Base-by-base conservation (phyloP, 1,139 yeast species). In the Candida albicans region DNA sequence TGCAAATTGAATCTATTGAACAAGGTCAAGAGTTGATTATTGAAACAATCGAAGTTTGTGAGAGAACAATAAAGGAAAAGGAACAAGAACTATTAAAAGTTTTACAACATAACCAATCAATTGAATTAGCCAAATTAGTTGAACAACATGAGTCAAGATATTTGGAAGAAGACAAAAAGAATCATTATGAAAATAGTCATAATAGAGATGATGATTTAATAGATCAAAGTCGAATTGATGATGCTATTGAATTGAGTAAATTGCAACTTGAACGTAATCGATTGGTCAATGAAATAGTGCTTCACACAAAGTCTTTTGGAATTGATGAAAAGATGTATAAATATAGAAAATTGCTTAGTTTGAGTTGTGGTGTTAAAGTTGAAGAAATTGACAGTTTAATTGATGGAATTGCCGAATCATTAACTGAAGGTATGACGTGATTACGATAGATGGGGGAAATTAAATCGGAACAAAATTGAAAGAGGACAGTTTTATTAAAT, bases 261-360 rank as follows among this genome's bases (percentile, higher is more conserved):
- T 59, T 81, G 40, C 91, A 84, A 59, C 54, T 79, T 33, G 65
- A 72, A 45, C 69, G 88, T 53, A 65, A 73, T 29, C 62, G 66
- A 28, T 61, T 75, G 43, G 70, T 82, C 35, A 56, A 59, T 30
- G 56, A 63, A 25, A 67, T 80, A 29, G 60, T 72, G 8, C 51
- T 61, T 6, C 62, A 69, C 22, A 64, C 75, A 40, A 69, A 63
- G 45, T 53, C 54, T 45, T 70, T 61, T 53, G 77, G 77, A 3
- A 62, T 73, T 44, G 75, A 70, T 53, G 56, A 59, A 14, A 87
- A 86, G 62, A 82, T 90, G 79, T 80, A 82, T 59, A 86, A 88
- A 57, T 91, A 90, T 67, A 77, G 96, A 52, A 81, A 82, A 56
- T 73, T 93, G 51, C 83, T 93, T 38, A 83, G 96, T 41, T 76